Base-by-base conservation (phyloP, 495 filamentous ascomycete species). In the Hypomontagnella monticulosa region DNA sequence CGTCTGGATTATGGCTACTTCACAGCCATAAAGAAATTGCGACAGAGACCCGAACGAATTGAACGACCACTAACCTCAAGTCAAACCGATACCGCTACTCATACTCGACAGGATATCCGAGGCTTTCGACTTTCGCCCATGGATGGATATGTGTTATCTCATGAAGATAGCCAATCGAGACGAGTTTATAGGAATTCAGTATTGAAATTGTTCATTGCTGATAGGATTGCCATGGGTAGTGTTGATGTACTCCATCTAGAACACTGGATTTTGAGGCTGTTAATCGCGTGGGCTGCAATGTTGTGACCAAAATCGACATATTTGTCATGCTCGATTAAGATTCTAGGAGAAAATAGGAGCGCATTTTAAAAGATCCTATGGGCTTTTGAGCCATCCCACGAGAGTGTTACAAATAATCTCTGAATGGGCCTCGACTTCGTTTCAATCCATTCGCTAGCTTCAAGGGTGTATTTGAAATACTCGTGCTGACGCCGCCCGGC, bases 71-170 rank as follows among this genome's bases (percentile, higher is more conserved):
- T 76, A 40, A 71, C 74, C 12, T 75, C 74, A 9, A 71, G 63
- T 16, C 67, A 66, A 10, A 41, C 32, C 12, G 44, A 40, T 18
- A 32, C 23, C n/a, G 30, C 33, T 18, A 41, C 54, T 10, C 42
- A 43, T 14, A 34, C 67, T 46, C 58, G 54, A 37, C 40, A 64
- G 4, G 78, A 78, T 49, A 75, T 79, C 27, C 70, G 75, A 14
- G 65, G 54, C 10, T 78, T 79, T 60, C 73, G 73, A 33, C 74
- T 76, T 23, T 78, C 76, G 4, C 66, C 73, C 33, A 80, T 82
- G 76, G 80, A 82, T 52, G 76, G 64, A 19, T 78, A 77, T 47
- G 73, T 80, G 12, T 41, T 77, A 20, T 53, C 61, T 15, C 71
- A 76, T 12, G 76, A 75, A 54, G 63, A 68, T 19, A 40, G 38